A percentile compares a stretch with the other conserved stretches of the same genome.
These are phyloP conservation scores for Leishmania aethiopica DNA, from an alignment of 208 protist species.

Conservation along the genomic window DNA sequence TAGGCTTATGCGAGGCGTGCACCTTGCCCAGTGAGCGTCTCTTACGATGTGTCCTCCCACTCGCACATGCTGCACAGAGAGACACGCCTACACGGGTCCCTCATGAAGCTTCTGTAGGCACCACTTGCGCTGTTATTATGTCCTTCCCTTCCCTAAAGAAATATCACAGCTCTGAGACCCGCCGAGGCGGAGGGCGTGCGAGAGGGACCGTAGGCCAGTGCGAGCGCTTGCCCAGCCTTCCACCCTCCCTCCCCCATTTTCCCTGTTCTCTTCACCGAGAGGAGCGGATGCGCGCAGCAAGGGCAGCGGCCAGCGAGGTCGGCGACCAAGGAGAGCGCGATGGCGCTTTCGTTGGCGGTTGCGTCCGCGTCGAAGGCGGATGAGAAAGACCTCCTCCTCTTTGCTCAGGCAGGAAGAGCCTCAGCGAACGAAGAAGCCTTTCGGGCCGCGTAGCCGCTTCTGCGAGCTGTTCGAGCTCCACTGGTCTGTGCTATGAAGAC, in stretches of 20 bases:
- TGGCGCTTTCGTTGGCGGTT: background rate
- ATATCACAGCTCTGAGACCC: background rate
- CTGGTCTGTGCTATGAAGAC: too few relatives aligned
- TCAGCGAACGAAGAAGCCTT: background rate
- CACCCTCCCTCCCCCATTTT: background rate
- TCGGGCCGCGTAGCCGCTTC: background rate
- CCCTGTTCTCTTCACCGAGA: background rate
- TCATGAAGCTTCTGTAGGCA: background rate
- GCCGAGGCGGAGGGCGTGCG: background rate
- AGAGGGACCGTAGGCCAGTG: background rate
- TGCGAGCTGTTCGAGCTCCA: background rate
- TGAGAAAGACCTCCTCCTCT: background rate
- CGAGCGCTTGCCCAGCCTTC: background rate
- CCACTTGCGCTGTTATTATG: background rate
- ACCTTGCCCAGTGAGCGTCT: background rate
- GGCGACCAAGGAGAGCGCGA: background rate
- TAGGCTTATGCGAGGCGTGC: background rate
- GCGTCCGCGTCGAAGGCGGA: background rate
- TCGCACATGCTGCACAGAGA: background rate
- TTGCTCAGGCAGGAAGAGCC: background rate
- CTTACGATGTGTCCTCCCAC: background rate
- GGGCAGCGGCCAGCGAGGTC: background rate
- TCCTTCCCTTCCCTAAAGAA: background rate
- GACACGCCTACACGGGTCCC: background rate
- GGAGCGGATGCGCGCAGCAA: background rate